phyloP scores from a whole-genome alignment of 169 alveolate genomes.

The Eimeria mitis region DNA sequence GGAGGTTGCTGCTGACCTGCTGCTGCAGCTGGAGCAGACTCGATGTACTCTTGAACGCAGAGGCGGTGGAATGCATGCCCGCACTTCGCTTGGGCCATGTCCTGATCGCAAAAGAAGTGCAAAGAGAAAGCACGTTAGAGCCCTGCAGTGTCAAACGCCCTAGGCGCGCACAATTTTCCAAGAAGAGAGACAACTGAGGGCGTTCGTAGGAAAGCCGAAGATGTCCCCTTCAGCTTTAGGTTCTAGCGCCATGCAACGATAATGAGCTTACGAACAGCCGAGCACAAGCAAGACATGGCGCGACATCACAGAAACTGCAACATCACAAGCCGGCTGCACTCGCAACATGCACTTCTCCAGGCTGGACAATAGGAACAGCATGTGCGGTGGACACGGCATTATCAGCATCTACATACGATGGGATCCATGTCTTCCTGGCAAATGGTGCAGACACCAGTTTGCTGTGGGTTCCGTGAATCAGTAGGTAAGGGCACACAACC shows the following conservation, averaged over 20 bases:
- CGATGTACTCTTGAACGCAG: slow-evolving; percentile 90
- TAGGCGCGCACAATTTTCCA: neutral
- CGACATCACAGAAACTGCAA: neutral
- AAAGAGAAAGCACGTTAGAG: neutral
- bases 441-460: slow-evolving; percentile 86
- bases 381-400: neutral
- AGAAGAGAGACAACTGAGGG: neutral
- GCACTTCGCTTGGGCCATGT: slow-evolving; percentile 88
- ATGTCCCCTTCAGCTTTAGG: neutral
- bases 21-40: slow-evolving; percentile 85
- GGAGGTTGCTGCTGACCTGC: slow-evolving; percentile 24
- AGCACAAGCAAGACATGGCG: neutral
- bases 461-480: slow-evolving; percentile 82
- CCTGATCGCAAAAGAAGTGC: neutral
- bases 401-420: neutral
- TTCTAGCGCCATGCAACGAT: neutral
- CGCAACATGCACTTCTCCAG: neutral
- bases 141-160: neutral
- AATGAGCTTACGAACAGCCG: neutral
- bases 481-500: slow-evolving; percentile 85
- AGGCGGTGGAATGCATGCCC: slow-evolving; percentile 91
- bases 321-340: neutral
- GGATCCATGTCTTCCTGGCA: slow-evolving; percentile 87
- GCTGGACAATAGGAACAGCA: neutral
- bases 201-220: neutral